Evolutionary conservation across 306 rosid genomes (phyloP), one percentile per base, ranked within the genome.

Genomic region (Cicer judaicum): DNA sequence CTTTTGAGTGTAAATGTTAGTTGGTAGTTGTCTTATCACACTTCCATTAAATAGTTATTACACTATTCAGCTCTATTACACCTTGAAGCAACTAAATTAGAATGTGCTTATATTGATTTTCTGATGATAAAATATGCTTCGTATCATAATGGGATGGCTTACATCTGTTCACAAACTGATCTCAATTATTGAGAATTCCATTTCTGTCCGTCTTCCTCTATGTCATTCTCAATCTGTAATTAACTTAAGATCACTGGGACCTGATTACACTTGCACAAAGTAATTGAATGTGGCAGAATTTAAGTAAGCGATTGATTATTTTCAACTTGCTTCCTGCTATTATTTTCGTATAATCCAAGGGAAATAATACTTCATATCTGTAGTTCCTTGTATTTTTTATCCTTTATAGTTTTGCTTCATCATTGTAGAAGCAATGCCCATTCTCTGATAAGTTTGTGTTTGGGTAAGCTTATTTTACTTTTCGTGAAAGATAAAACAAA

Each of bases 1-100:
- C 16, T 59, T 59, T 29, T 77, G 62, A 48, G 21, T 40, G 53
- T 36, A 54, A 6, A 15, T 60, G 72, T 61, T 43, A 34, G 11
- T 42, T 29, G 44, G 6, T 79, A 47, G 7, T 63, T 14, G 18
- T 54, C 13, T 55, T 38, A 39, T 38, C 7, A 63, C 59, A 9
- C 24, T 65, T 71, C 18, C 19, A 6, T 78, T 36, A 56, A 78
- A 62, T 71, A 78, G 48, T 55, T 74, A 41, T 56, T 63, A 48
- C 70, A 3, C n/a, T 69, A 42, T 68, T 16, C 50, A 5, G 38
- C 39, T 48, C 75, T 55, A 14, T 69, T 15, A 47, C 57, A 39
- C 39, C 41, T 19, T 50, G 64, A 64, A 50, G 50, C 36, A 42
- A 34, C 44, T 61, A 36, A 38, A 13, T 43, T 70, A 49, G 42